Conservation (phyloP, 257 asterid genomes). For the Capsicum chinense region DNA sequence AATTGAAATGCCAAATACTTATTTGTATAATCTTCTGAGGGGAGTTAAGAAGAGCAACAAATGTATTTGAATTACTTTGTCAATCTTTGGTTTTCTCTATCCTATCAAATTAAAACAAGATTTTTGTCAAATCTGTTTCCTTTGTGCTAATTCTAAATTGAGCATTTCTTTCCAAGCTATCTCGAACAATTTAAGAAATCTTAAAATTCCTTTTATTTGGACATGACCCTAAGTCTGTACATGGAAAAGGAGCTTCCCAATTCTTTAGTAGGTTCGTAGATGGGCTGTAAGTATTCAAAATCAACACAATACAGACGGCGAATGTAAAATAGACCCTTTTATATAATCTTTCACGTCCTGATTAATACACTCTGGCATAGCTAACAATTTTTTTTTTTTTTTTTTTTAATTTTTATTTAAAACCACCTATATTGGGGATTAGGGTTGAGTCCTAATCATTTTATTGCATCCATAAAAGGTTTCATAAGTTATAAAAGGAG, state of each 20-base stretch:
- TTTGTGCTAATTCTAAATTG: neutral
- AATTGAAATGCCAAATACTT: slow-evolving; percentile 8
- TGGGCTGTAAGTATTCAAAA: neutral
- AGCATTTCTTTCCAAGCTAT: slow-evolving; percentile 5
- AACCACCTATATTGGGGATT: too few species aligned
- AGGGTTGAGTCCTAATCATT: too few species aligned
- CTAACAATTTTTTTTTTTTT: too few species aligned
- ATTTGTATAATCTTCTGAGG: neutral
- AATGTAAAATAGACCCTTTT: neutral
- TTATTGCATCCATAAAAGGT: too few species aligned
- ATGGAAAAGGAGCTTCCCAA: neutral
- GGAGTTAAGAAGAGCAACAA: neutral
- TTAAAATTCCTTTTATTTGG: neutral
- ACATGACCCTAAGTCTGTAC: neutral
- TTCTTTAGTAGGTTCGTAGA: neutral
- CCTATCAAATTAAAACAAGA: neutral
- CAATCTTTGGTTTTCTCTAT: neutral
- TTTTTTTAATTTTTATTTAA: too few species aligned
- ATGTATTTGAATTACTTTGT: neutral
- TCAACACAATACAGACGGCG: neutral
- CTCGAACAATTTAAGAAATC: neutral
- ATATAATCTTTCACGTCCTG: too few species aligned
- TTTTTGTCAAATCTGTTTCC: neutral
- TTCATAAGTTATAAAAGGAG: too few species aligned
- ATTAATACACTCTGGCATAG: too few species aligned